Base-by-base conservation (phyloP, 1,284 basidiomycete species). In the Erythrobasidium hasegawianum region DNA sequence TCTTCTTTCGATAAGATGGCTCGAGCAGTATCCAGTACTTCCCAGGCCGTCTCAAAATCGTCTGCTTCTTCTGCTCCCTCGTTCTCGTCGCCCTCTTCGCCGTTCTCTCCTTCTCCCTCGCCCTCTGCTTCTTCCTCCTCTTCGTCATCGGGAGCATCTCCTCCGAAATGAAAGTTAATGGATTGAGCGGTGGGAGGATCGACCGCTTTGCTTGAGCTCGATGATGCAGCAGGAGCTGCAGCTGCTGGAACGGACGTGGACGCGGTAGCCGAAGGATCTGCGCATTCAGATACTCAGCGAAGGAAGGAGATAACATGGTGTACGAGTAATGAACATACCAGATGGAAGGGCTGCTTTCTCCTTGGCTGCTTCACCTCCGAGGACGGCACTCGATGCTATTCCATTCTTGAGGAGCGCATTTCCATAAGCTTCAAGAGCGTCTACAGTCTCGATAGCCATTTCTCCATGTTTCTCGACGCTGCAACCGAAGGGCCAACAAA, bases 391-490 rank as follows among this genome's bases (percentile, higher is more conserved):
- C 39, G 71, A 64, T 26, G 69, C 68, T 40, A 76, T 72, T n/a
- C 73, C 73, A 62, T 72, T 71, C 14, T 55, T 59, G 29, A 76
- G 68, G 16, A 74, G 64, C 1, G 75, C 75, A 40, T 73, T 74
- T 56, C 75, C 75, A 62, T 74, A 76, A 16, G 70, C 55, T 16
- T 74, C 64, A 24, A 73, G 57, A 13, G 70, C 69, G n/a, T 75
- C 73, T n/a, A 71, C 71, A 27, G 68, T 69, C 47, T 71, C 69
- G 1, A 64, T 56, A 11, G 68, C 64, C 29, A 74, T 57, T 20
- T 76, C 72, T 10, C 74, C 71, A 56, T 76, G 62, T 62, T 69
- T 54, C 24, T 64, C 64, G 4, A 66, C 69, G 20, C 71, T 71
- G 68, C 54, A 9, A n/a, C 13, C 4, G 18, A 2, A 45, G 10